Evolutionary conservation across 2,329 filamentous ascomycete species (phyloP), one percentile per base, ranked within the genome.

Genomic region (Penicillium sp.): DNA sequence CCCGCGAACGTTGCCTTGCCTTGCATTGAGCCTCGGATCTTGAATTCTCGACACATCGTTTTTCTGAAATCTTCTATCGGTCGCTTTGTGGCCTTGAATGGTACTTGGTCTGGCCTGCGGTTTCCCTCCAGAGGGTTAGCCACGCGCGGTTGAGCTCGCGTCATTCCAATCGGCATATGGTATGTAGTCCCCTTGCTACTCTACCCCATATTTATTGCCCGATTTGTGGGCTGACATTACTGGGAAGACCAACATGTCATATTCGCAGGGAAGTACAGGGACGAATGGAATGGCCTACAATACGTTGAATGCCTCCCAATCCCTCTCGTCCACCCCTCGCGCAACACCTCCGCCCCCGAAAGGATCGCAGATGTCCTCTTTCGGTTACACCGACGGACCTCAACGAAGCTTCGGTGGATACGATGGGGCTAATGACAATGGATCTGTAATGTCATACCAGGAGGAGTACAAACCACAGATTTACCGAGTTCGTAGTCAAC

Each of bases 401-500:
- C 61, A 65, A 35, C 67, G 66, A 50, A 59, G 62, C 25, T 75
- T 71, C 53, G 63, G 64, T 31, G 64, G 64, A 3, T 75, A 72
- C 50, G 66, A 72, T 33, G 71, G 73, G 9, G 56, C 65, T 38
- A 73, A 73, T 60, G 69, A 69, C 16, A 70, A 69, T 55, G 66
- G 67, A 22, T 62, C 65, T 29, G 65, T 66, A 57, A 61, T 67
- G 36, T 58, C 64, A 14, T 68, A 69, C 47, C 67, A 69, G 27
- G 67, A 72, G 22, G 70, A 68, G 29, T 67, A 72, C 36, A 68
- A 66, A 38, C 74, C 73, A 40, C 74, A 76, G 53, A 77, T 77
- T 46, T 77, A 77, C 55, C 74, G 72, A 42, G 74, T 76, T 58
- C 35, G 64, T 63, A n/a, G 18, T 41, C 46, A 41, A 31, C 48